These are phyloP conservation scores for Wickerhamia fluorescens DNA, from an alignment of 805 yeast genomes.

Conservation along the genomic window DNA sequence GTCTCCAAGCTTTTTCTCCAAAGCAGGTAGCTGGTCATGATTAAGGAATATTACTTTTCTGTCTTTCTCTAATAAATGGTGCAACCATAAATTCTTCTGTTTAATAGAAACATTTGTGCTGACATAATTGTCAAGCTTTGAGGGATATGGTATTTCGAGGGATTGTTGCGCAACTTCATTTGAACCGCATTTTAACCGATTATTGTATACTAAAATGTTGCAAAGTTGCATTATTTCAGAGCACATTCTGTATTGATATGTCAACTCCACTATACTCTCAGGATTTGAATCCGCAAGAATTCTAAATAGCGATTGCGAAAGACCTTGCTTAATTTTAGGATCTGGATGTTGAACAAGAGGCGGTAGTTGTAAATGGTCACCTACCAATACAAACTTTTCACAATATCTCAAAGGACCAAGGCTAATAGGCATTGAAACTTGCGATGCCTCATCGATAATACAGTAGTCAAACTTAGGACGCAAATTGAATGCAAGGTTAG, in stretches of 20 bases:
- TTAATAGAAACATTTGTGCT: not conserved
- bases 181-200: constrained; percentile 70
- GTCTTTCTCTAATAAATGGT: constrained; percentile 43
- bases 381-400: constrained; percentile 83
- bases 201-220: constrained; percentile 71
- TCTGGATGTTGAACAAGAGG: constrained; percentile 65
- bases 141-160: constrained; percentile 42
- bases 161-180: constrained; percentile 52
- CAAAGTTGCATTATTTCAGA: constrained; percentile 79
- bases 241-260: constrained; percentile 90
- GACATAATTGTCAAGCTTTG: constrained; percentile 12
- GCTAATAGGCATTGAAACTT: constrained; percentile 84
- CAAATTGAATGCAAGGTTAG: constrained; percentile 50
- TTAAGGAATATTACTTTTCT: constrained; percentile 70
- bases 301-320: constrained; percentile 73
- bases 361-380: constrained; percentile 91
- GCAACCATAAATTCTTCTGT: constrained; percentile 44
- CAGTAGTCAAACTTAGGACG: constrained; percentile 75
- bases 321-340: constrained; percentile 56
- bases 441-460: constrained; percentile 95
- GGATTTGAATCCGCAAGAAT: constrained; percentile 69
- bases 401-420: constrained; percentile 80
- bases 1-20: constrained; percentile 53
- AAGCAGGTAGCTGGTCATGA: constrained; percentile 62
- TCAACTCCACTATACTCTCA: constrained; percentile 63